Conservation (phyloP, 2,329 filamentous ascomycete species). For the Phoma sp. region DNA sequence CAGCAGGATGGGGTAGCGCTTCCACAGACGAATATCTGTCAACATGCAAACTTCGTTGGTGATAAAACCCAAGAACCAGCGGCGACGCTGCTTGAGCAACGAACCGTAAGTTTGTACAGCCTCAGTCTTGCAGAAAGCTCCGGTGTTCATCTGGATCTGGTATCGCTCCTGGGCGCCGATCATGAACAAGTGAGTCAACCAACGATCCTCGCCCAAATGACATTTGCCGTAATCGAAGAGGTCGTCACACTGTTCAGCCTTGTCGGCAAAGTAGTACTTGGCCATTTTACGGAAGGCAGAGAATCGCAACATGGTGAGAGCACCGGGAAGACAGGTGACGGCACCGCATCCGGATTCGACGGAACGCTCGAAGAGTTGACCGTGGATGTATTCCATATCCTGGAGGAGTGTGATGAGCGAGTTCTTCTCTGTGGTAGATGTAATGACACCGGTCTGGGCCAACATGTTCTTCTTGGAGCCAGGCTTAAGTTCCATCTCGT, state of each 20-base stretch:
- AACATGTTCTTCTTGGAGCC: constrained; percentile 92
- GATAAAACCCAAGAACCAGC: constrained; percentile 97
- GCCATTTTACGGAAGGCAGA: constrained; percentile 97
- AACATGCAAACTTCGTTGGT: constrained; percentile 99
- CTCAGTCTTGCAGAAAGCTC: constrained; percentile 97
- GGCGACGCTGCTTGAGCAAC: constrained; percentile 89
- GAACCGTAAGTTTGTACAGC: constrained; percentile 87
- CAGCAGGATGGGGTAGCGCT: constrained; percentile 84
- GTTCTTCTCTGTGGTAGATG: constrained; percentile 87
- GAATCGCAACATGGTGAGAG: constrained; percentile 94
- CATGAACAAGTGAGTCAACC: constrained; percentile 99
- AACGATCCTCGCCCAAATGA: constrained; percentile 92
- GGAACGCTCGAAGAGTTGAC: constrained; percentile 92
- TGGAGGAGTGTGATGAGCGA: constrained; percentile 90
- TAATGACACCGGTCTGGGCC: constrained; percentile 97
- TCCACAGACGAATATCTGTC: constrained; percentile 92
- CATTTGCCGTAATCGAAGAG: constrained; percentile 97
- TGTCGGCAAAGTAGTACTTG: constrained; percentile 98
- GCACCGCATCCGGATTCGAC: constrained; percentile 94
- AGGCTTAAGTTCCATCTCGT: constrained; percentile 97
- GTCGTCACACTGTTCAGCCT: constrained; percentile 93
- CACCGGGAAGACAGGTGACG: constrained; percentile 93
- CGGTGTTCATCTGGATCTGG: constrained; percentile 97
- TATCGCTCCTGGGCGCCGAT: constrained; percentile 91
- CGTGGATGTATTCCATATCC: constrained; percentile 98